Evolutionary conservation across 768 basidiomycete species (phyloP), one percentile per base, ranked within the genome.

Genomic region (Calocybe cyanea): DNA sequence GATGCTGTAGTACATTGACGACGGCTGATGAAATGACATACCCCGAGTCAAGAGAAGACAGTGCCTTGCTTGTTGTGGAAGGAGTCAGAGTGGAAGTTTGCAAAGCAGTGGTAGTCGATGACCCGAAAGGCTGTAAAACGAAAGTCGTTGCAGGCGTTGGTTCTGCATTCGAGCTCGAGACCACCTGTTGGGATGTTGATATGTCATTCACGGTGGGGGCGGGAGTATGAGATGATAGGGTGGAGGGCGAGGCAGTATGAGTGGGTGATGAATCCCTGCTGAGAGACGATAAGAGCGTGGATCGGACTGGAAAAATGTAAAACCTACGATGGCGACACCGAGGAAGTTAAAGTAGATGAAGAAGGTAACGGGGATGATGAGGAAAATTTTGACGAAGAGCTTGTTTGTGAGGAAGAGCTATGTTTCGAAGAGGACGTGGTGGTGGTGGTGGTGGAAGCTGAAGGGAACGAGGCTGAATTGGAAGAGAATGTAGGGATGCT

Each of bases 31-130:
- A 31, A 15, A 31, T 30, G 15, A 41, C 48, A 35, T 35, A 56
- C 54, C 53, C 58, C 11, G 53, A 51, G 40, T 41, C 43, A n/a
- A 49, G 20, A 31, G 53, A 45, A 18, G 45, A 35, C 38, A 45
- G 24, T 21, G 50, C 37, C 20, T 17, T 18, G 18, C 38, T 48
- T 43, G 43, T 45, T n/a, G 43, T 10, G 17, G 48, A 45, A 14
- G 48, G 37, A 8, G 34, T 30, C 14, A 43, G 35, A 0, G 38
- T 47, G 21, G 40, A 40, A 23, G 41, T 33, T 38, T 39, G 46
- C 4, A 32, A 4, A 19, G 43, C 34, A 25, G 21, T 43, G 2
- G 38, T 41, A 21, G 42, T 41, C 2, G 43, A 42, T n/a, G n/a
- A n/a, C n/a, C n/a, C n/a, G 4, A 43, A 46, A 9, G 37, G 25